Percentiles rank a stretch among this genome's conserved stretches.
Evolutionary conservation across 2,329 filamentous ascomycete species (phyloP).

Genomic region (Botrytis elliptica): DNA sequence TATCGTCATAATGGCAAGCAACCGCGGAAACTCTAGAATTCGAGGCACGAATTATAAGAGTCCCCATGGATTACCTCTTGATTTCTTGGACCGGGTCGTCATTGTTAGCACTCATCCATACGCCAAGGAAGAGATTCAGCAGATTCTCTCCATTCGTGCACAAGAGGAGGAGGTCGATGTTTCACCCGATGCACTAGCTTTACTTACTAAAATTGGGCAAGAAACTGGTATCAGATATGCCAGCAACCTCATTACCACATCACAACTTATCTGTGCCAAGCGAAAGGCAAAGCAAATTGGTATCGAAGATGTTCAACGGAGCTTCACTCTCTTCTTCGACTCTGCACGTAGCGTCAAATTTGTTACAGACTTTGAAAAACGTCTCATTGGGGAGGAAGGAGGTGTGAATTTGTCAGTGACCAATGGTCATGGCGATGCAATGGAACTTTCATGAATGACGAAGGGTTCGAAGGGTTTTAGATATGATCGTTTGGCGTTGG

Average conservation of each 20-base stretch:
- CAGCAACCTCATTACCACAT: slow-evolving; percentile 96
- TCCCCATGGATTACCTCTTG: slow-evolving; percentile 89
- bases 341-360: slow-evolving; percentile 85
- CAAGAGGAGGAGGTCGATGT: slow-evolving; percentile 96
- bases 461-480: slow-evolving; percentile 8
- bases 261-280: slow-evolving; percentile 83
- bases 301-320: slow-evolving; percentile 87
- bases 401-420: slow-evolving; percentile 66
- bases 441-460: slow-evolving; percentile 52
- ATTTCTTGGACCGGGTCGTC: slow-evolving; percentile 93
- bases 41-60: slow-evolving; percentile 90
- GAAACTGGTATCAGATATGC: slow-evolving; percentile 92
- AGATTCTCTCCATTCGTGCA: slow-evolving; percentile 89
- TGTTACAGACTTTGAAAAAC: slow-evolving; percentile 84
- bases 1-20: slow-evolving; percentile 99
- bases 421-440: slow-evolving; percentile 62
- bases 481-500: slow-evolving; percentile 13
- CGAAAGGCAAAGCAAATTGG: slow-evolving; percentile 79
- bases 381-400: slow-evolving; percentile 86
- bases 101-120: slow-evolving; percentile 95
- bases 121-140: slow-evolving; percentile 76
- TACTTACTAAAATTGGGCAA: slow-evolving; percentile 92
- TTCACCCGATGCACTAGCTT: slow-evolving; percentile 81
- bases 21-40: slow-evolving; percentile 87
- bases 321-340: slow-evolving; percentile 93